phyloP scores from a whole-genome alignment of 1,139 yeast species.

The Yamadazyma diddensiae region DNA sequence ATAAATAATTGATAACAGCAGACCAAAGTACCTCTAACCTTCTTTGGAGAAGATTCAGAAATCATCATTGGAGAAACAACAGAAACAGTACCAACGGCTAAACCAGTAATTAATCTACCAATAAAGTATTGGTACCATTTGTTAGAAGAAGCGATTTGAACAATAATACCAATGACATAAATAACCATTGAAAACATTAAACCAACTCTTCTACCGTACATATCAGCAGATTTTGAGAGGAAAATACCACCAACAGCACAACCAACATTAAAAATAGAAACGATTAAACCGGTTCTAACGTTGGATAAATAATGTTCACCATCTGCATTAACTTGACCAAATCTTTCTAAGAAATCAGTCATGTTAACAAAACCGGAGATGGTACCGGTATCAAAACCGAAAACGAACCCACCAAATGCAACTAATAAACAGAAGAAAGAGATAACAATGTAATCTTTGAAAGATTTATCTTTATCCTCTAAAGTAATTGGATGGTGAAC shows the following conservation, averaged over 20 bases:
- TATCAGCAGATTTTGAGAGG: conserved; percentile 52
- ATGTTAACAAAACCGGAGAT: conserved; percentile 66
- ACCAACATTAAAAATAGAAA: conserved; percentile 72
- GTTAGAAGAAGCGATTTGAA: conserved; percentile 36
- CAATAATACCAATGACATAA: conserved; percentile 48
- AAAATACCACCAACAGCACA: conserved; percentile 71
- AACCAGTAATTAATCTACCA: conserved; percentile 68
- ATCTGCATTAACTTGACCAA: conserved; percentile 36
- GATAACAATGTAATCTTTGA: conserved; percentile 30
- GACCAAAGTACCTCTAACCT: conserved; percentile 69
- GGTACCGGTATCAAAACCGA: conserved; percentile 76
- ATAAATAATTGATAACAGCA: conserved; percentile 68
- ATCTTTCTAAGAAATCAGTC: conserved; percentile 46
- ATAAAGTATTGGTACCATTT: conserved; percentile 36
- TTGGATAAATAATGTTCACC: conserved; percentile 37
- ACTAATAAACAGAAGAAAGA: conserved; percentile 40
- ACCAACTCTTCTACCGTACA: conserved; percentile 52
- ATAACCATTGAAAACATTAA: conserved; percentile 44
- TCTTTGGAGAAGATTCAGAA: conserved; percentile 67
- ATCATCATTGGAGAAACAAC: conserved; percentile 72
- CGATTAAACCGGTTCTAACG: conserved; percentile 52
- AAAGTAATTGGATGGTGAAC: conserved; percentile 5
- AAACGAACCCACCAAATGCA: conserved; percentile 66
- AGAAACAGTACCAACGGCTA: conserved; percentile 70
- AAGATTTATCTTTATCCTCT: conserved; percentile 19